A percentile compares a stretch with the other conserved stretches of the same genome.
Evolutionary conservation across 805 yeast genomes (phyloP).

Genomic region (Cyberlindnera amylophila): DNA sequence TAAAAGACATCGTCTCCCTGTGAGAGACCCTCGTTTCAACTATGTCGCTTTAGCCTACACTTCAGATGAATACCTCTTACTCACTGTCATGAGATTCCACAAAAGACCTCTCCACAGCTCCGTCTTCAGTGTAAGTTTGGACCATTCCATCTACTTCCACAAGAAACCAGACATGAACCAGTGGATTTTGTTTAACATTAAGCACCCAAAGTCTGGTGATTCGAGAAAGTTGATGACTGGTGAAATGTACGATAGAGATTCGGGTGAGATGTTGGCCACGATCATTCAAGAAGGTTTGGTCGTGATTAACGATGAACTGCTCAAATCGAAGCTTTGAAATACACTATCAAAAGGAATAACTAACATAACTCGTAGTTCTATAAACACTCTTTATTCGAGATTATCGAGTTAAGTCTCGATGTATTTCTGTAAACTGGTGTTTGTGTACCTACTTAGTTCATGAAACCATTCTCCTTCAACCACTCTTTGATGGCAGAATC

Average conservation of each 20-base stretch:
- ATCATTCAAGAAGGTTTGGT: slow-evolving; percentile 64
- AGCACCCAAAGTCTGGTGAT: slow-evolving; percentile 45
- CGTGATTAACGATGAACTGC: slow-evolving; percentile 19
- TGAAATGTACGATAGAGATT: slow-evolving; percentile 41
- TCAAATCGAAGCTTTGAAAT: slow-evolving; percentile 7
- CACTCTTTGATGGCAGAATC: slow-evolving; percentile 43
- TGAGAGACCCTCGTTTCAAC: slow-evolving; percentile 33
- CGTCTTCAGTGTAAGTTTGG: slow-evolving; percentile 56
- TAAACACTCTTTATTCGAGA: no score
- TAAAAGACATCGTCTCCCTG: slow-evolving; percentile 15
- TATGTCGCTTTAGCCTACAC: slow-evolving; percentile 58
- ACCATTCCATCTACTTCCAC: slow-evolving; percentile 66
- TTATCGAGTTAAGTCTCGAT: no score
- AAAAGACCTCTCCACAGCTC: slow-evolving; percentile 42
- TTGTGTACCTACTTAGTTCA: no score
- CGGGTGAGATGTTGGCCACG: slow-evolving; percentile 50
- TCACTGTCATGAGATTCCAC: slow-evolving; percentile 49
- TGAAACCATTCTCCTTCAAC: slow-evolving; percentile 37
- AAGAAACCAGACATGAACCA: slow-evolving; percentile 43
- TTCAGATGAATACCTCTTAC: slow-evolving; percentile 54
- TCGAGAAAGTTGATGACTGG: slow-evolving; percentile 55
- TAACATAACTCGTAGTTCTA: no score
- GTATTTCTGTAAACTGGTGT: no score
- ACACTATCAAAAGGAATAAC: no score
- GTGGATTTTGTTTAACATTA: slow-evolving; percentile 50